These are phyloP conservation scores for Eucalyptus cladocalyx DNA, from an alignment of 345 rosid species.

Conservation along the genomic window DNA sequence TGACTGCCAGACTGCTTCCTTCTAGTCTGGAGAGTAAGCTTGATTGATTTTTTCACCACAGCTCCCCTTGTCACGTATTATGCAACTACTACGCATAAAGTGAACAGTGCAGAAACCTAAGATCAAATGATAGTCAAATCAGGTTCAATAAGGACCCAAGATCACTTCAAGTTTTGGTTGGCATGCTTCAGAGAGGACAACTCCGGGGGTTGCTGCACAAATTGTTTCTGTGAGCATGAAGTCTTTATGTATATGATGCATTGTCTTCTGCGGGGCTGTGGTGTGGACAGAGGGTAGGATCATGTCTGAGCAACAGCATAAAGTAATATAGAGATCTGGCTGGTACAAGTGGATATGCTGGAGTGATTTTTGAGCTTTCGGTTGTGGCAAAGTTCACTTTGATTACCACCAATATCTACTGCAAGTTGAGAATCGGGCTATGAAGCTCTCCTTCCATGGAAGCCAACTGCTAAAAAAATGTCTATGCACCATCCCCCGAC, in stretches of 20 bases:
- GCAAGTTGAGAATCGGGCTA: background rate
- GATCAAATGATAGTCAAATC: background rate
- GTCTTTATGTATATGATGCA: background rate
- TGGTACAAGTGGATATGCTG: background rate
- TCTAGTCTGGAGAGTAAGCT: background rate
- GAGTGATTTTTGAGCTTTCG: background rate
- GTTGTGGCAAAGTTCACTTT: background rate
- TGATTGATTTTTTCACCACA: background rate
- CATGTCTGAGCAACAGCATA: background rate
- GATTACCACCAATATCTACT: background rate
- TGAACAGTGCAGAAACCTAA: background rate
- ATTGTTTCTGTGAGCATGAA: background rate
- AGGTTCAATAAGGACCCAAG: background rate
- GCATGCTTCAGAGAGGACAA: background rate
- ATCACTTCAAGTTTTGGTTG: background rate
- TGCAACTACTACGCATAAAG: background rate
- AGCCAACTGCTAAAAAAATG: background rate
- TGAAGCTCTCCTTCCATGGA: background rate
- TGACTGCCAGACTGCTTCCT: background rate
- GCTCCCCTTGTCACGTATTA: background rate
- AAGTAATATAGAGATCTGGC: background rate
- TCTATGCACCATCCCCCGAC: accelerated
- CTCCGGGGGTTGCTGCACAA: background rate
- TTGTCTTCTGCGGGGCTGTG: background rate
- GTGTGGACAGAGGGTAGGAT: background rate